Conservation (phyloP, 768 basidiomycete genomes). For the Russula sp. region DNA sequence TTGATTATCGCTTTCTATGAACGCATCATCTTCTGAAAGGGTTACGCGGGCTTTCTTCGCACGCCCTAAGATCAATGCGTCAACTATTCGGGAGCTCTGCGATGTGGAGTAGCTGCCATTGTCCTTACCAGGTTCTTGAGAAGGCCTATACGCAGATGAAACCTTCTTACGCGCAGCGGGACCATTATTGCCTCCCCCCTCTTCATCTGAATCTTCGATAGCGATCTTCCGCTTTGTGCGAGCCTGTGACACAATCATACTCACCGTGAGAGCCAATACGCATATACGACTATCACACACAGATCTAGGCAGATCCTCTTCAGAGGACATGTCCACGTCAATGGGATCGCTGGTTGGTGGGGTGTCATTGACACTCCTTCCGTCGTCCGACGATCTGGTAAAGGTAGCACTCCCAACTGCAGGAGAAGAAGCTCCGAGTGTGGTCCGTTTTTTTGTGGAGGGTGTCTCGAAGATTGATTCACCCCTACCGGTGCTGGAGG, state of each 20-base stretch:
- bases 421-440: conserved; percentile 33
- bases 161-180: conserved; percentile 4
- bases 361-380: conserved; percentile 46
- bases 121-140: conserved; percentile 15
- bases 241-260: neutral
- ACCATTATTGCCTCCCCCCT: conserved; percentile 26
- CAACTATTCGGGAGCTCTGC: neutral
- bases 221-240: conserved; percentile 61
- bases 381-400: conserved; percentile 43
- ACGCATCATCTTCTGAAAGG: conserved; percentile 39
- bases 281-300: conserved; percentile 7
- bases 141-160: conserved; percentile 22
- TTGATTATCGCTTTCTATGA: conserved; percentile 33
- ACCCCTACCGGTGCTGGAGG: conserved; percentile 21
- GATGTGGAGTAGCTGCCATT: neutral
- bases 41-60: conserved; percentile 56
- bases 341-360: conserved; percentile 76
- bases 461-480: conserved; percentile 23
- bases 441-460: conserved; percentile 20
- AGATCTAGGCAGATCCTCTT: conserved; percentile 36
- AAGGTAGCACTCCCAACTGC: conserved; percentile 33
- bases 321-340: conserved; percentile 66
- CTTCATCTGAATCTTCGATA: conserved; percentile 69
- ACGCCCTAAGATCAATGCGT: conserved; percentile 33
- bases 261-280: neutral